Evolutionary conservation across 2,329 filamentous ascomycete species (phyloP).

Genomic region (Cytospora piceae): DNA sequence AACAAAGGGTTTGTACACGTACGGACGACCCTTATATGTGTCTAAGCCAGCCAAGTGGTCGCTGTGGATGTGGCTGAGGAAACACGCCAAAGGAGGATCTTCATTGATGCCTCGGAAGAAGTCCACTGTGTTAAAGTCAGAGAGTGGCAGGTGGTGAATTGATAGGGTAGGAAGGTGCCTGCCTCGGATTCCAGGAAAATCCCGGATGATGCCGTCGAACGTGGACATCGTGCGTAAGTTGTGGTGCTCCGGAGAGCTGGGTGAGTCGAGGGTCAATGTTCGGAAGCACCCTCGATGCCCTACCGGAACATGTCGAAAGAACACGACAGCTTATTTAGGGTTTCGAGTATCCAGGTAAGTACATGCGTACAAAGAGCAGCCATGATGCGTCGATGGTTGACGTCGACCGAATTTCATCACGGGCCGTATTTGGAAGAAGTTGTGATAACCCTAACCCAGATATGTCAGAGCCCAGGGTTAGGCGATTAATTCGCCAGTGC

Average conservation of each 20-base stretch:
- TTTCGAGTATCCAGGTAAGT: too few species aligned
- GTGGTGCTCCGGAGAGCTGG: background rate
- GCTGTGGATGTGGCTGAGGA: conserved; percentile 90
- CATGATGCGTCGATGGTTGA: too few species aligned
- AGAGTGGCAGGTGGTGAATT: background rate
- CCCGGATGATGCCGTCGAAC: conserved; percentile 71
- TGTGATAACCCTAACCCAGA: too few species aligned
- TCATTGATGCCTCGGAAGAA: conserved; percentile 68
- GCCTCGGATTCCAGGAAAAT: conserved; percentile 81
- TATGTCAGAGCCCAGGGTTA: too few species aligned
- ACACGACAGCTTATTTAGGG: too few species aligned
- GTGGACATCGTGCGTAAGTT: conserved; percentile 65
- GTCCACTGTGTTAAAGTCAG: conserved; percentile 63
- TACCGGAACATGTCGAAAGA: too few species aligned
- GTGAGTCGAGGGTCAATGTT: too few species aligned
- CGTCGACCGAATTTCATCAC: too few species aligned
- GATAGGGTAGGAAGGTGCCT: background rate
- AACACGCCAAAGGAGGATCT: conserved; percentile 73
- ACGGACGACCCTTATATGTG: conserved; percentile 41
- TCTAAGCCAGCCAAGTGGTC: conserved; percentile 87
- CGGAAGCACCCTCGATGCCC: too few species aligned
- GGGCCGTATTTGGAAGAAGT: too few species aligned
- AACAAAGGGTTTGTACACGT: conserved; percentile 54
- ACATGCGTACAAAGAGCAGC: too few species aligned
- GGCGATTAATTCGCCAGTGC: too few species aligned